A percentile compares a stretch with the other conserved stretches of the same genome.
phyloP scores from a whole-genome alignment of 805 yeast species.

The Metschnikowia sp. region DNA sequence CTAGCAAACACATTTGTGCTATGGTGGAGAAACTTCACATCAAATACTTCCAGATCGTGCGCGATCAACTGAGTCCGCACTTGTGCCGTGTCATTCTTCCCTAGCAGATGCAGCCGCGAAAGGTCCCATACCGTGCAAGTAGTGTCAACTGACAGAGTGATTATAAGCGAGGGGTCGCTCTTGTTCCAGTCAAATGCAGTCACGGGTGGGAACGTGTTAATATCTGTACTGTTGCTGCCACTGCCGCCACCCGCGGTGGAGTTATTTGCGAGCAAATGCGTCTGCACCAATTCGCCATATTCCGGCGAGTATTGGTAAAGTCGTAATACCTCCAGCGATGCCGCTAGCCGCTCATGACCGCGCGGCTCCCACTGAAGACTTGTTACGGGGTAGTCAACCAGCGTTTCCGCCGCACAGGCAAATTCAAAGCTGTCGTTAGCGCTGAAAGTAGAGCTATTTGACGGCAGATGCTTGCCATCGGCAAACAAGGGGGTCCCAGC shows the following conservation, averaged over 20 bases:
- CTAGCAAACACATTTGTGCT: slow-evolving; percentile 80
- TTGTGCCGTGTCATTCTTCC: slow-evolving; percentile 43
- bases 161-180: slow-evolving; percentile 62
- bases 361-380: slow-evolving; percentile 69
- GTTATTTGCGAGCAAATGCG: slow-evolving; percentile 40
- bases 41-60: slow-evolving; percentile 93
- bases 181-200: slow-evolving; percentile 94
- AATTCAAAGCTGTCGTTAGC: slow-evolving; percentile 31
- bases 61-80: slow-evolving; percentile 95
- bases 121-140: slow-evolving; percentile 97
- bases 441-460: too few species aligned
- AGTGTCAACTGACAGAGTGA: slow-evolving; percentile 89
- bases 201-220: slow-evolving; percentile 72
- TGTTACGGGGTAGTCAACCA: slow-evolving; percentile 67
- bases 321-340: slow-evolving; percentile 70
- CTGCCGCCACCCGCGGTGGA: slow-evolving; percentile 22
- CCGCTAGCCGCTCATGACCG: slow-evolving; percentile 51
- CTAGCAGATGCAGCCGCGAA: slow-evolving; percentile 24
- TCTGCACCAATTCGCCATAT: slow-evolving; percentile 38
- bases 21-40: slow-evolving; percentile 77
- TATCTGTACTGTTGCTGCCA: slow-evolving; percentile 42
- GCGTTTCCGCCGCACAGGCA: slow-evolving; percentile 47
- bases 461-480: too few species aligned
- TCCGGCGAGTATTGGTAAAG: slow-evolving; percentile 53
- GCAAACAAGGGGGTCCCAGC: too few species aligned